These are phyloP conservation scores for Clonostachys rosea DNA, from an alignment of 2,329 filamentous ascomycete genomes.

Conservation along the genomic window DNA sequence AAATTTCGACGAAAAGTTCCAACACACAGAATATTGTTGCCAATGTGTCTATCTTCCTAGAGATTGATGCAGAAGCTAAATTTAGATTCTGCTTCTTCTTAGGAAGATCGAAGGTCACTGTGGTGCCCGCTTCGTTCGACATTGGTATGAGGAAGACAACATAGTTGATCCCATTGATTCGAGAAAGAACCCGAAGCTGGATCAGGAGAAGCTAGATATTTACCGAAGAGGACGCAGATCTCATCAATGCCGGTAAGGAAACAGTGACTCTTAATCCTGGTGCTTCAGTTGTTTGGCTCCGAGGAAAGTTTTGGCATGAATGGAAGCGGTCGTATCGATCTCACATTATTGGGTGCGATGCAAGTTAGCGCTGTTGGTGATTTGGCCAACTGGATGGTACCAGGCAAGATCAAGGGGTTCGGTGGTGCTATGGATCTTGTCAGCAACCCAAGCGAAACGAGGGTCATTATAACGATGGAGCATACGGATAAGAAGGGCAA, in stretches of 20 bases:
- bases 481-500: slow-evolving; percentile 68
- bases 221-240: slow-evolving; percentile 65
- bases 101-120: slow-evolving; percentile 29
- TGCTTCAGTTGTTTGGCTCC: slow-evolving; percentile 70
- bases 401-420: slow-evolving; percentile 88
- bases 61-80: slow-evolving; percentile 39
- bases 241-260: slow-evolving; percentile 82
- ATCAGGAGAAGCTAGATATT: slow-evolving; percentile 27
- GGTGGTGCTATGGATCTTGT: slow-evolving; percentile 74
- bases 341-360: slow-evolving; percentile 78
- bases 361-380: slow-evolving; percentile 78
- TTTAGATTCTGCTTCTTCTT: slow-evolving; percentile 41
- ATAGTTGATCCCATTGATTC: slow-evolving; percentile 37
- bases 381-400: slow-evolving; percentile 87
- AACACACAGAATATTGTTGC: too few species aligned
- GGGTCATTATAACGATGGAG: slow-evolving; percentile 68
- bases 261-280: slow-evolving; percentile 77
- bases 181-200: slow-evolving; percentile 28
- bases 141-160: slow-evolving; percentile 48
- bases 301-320: slow-evolving; percentile 87
- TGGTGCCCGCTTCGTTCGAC: slow-evolving; percentile 35
- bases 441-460: slow-evolving; percentile 65
- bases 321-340: slow-evolving; percentile 75
- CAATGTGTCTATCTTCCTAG: slow-evolving; percentile 7
- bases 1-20: too few species aligned